Conservation (phyloP, 257 asterid species). For the Leonotis leonurus region DNA sequence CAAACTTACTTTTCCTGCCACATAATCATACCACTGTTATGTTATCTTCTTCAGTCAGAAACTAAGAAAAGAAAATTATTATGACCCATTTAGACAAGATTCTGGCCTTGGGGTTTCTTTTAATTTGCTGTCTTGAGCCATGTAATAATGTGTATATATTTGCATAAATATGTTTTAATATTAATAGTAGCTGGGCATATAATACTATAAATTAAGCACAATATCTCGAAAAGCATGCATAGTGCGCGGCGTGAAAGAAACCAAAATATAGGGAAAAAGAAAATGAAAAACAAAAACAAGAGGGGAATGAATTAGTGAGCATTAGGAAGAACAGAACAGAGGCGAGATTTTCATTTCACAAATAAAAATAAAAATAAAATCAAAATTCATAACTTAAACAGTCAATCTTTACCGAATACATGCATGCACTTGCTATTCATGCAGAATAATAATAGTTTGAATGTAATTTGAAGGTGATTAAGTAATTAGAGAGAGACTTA, state of each 20-base stretch:
- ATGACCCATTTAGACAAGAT: no score
- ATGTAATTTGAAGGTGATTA: neutral
- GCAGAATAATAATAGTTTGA: neutral
- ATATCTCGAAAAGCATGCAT: neutral
- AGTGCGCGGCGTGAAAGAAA: no score
- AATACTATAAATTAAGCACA: neutral
- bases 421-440: neutral
- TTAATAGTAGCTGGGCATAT: no score
- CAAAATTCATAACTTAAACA: neutral
- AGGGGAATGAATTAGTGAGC: neutral
- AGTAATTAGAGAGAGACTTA: slow-evolving; percentile 9
- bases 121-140: slow-evolving; percentile 16
- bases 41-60: no score
- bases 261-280: neutral
- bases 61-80: no score
- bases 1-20: slow-evolving; percentile 8
- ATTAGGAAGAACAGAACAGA: neutral
- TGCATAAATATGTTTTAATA: neutral
- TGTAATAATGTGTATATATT: neutral
- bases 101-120: neutral
- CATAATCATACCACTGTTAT: no score
- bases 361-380: neutral
- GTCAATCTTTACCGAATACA: neutral
- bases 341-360: neutral
- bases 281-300: neutral